Evolutionary conservation across 768 basidiomycete species (phyloP).

Genomic region (Kwoniella mangroviensis): DNA sequence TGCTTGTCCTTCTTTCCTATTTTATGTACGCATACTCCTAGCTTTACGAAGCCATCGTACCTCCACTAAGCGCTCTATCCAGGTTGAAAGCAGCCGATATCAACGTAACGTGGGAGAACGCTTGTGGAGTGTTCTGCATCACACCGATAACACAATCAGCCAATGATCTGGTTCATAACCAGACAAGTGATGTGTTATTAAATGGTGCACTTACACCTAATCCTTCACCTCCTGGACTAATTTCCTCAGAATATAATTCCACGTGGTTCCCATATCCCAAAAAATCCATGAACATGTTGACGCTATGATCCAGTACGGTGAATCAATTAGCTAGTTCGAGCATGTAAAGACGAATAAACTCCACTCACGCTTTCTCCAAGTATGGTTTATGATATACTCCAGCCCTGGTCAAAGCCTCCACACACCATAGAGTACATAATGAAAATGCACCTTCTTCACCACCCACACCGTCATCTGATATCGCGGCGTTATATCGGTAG

Average conservation of each 20-base stretch:
- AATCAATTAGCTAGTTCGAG: background rate
- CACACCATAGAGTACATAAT: slow-evolving; percentile 68
- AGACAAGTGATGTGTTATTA: slow-evolving; percentile 57
- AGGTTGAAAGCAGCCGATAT: slow-evolving; percentile 56
- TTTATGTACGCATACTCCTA: background rate
- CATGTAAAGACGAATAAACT: too few species aligned
- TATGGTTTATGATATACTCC: slow-evolving; percentile 75
- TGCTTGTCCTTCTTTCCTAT: background rate
- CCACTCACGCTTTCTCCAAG: slow-evolving; percentile 64
- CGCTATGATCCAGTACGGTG: slow-evolving; percentile 14
- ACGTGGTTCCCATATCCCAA: slow-evolving; percentile 78
- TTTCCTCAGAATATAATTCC: slow-evolving; percentile 73
- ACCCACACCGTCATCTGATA: slow-evolving; percentile 90
- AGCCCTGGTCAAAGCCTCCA: slow-evolving; percentile 87
- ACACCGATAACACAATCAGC: background rate
- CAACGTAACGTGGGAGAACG: slow-evolving; percentile 58
- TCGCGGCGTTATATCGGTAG: slow-evolving; percentile 84
- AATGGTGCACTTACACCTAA: slow-evolving; percentile 57
- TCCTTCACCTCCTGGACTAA: slow-evolving; percentile 71
- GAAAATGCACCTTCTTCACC: slow-evolving; percentile 94
- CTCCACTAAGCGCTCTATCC: slow-evolving; percentile 42
- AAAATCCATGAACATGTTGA: slow-evolving; percentile 77
- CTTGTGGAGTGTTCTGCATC: slow-evolving; percentile 56
- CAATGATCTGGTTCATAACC: slow-evolving; percentile 7
- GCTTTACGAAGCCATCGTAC: background rate